Evolutionary conservation across 2,329 filamentous ascomycete genomes (phyloP).

Genomic region (Botrytis squamosa): DNA sequence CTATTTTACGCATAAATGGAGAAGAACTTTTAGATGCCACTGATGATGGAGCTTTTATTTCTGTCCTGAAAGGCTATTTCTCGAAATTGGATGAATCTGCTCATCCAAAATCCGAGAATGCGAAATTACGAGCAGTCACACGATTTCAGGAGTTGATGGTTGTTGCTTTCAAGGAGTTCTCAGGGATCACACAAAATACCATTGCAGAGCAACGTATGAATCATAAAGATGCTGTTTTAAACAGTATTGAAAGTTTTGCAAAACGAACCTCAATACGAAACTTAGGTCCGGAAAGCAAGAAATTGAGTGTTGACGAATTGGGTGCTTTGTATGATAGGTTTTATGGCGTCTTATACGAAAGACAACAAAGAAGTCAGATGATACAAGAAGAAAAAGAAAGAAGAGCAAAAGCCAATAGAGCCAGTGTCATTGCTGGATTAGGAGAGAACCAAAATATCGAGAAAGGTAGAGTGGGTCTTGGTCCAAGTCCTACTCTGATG

Average conservation of each 20-base stretch:
- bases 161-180: slow-evolving; percentile 97
- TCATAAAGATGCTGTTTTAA: slow-evolving; percentile 91
- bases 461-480: slow-evolving; percentile 82
- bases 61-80: slow-evolving; percentile 93
- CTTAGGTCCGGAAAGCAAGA: slow-evolving; percentile 91
- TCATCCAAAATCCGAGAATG: slow-evolving; percentile 91
- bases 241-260: slow-evolving; percentile 95
- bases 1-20: slow-evolving; percentile 95
- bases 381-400: slow-evolving; percentile 73
- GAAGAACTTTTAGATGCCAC: slow-evolving; percentile 90
- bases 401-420: slow-evolving; percentile 59
- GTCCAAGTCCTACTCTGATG: slow-evolving; percentile 89
- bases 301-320: slow-evolving; percentile 79
- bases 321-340: slow-evolving; percentile 92
- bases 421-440: slow-evolving; percentile 46
- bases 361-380: slow-evolving; percentile 77
- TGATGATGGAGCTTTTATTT: slow-evolving; percentile 96
- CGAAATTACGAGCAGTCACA: slow-evolving; percentile 90
- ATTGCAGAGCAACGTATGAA: slow-evolving; percentile 86
- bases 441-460: slow-evolving; percentile 59
- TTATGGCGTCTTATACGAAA: slow-evolving; percentile 87
- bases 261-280: slow-evolving; percentile 97
- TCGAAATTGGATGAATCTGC: slow-evolving; percentile 90
- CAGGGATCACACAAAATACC: slow-evolving; percentile 88
- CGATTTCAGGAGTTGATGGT: slow-evolving; percentile 98